Percentiles rank a stretch among this genome's conserved stretches.
phyloP scores from a whole-genome alignment of 2,329 filamentous ascomycete genomes.

The Nemania sp. region DNA sequence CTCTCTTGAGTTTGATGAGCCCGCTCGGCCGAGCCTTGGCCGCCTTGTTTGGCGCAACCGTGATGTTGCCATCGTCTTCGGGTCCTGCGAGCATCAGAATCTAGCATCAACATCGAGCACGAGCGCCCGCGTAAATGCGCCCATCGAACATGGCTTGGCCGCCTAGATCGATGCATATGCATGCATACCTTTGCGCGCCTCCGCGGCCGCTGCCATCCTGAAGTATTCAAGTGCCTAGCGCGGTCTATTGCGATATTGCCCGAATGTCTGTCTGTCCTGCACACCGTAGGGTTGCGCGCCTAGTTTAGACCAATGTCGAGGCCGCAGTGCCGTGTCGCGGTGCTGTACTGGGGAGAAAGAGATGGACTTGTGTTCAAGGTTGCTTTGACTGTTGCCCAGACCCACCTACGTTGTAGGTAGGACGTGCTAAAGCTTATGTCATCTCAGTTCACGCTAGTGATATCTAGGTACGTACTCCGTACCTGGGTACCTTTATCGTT shows the following conservation, averaged over 20 bases:
- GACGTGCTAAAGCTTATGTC: too few species aligned
- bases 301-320: background rate
- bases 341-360: background rate
- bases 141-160: conserved; percentile 8
- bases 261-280: background rate
- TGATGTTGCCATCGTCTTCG: conserved; percentile 64
- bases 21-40: conserved; percentile 49
- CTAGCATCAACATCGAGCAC: too few species aligned
- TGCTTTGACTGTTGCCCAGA: too few species aligned
- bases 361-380: too few species aligned
- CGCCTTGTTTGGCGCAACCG: conserved; percentile 62
- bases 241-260: background rate
- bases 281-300: background rate
- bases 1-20: conserved; percentile 65
- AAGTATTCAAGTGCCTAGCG: background rate
- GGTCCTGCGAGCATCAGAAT: too few species aligned
- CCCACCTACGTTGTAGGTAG: too few species aligned
- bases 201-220: conserved; percentile 35
- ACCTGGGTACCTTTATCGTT: too few species aligned
- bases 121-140: conserved; percentile 25
- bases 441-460: too few species aligned
- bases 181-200: conserved; percentile 36
- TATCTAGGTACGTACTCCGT: too few species aligned
- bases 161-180: too few species aligned
- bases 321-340: background rate